A percentile compares a stretch with the other conserved stretches of the same genome.
These are phyloP conservation scores for Erythrophleum ivorense DNA, from an alignment of 331 rosid species.

Conservation along the genomic window DNA sequence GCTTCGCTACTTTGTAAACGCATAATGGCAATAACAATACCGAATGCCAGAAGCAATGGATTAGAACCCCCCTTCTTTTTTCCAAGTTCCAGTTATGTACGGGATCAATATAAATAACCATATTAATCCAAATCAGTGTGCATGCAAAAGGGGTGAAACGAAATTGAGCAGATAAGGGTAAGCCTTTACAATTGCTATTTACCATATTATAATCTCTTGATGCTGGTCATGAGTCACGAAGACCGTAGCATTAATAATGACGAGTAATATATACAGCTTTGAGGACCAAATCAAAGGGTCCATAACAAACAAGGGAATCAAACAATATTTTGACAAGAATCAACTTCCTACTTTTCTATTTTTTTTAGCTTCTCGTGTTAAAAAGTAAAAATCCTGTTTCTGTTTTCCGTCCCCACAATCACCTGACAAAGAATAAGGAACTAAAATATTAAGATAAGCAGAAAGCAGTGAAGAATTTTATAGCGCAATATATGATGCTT, in stretches of 20 bases:
- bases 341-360: not conserved
- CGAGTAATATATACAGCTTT: constrained; percentile 36
- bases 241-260: constrained; percentile 25
- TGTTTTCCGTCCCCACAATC: constrained; percentile 31
- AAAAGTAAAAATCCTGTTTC: not conserved
- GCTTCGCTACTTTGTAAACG: not conserved
- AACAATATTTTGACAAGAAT: constrained; percentile 35
- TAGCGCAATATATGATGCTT: not conserved
- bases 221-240: constrained; percentile 1
- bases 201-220: constrained; percentile 15
- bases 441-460: constrained; percentile 16
- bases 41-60: not conserved
- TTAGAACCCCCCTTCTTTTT: not conserved
- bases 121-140: not conserved
- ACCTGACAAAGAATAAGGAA: constrained; percentile 35
- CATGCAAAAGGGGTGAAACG: not conserved
- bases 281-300: constrained; percentile 14
- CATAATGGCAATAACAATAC: not conserved
- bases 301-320: constrained; percentile 34
- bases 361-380: not conserved
- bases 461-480: not conserved
- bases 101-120: not conserved
- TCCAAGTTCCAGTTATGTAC: not conserved
- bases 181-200: constrained; percentile 20
- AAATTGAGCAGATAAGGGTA: not conserved